Evolutionary conservation across 2,329 filamentous ascomycete species (phyloP).

Genomic region (Plectosphaerella plurivora): DNA sequence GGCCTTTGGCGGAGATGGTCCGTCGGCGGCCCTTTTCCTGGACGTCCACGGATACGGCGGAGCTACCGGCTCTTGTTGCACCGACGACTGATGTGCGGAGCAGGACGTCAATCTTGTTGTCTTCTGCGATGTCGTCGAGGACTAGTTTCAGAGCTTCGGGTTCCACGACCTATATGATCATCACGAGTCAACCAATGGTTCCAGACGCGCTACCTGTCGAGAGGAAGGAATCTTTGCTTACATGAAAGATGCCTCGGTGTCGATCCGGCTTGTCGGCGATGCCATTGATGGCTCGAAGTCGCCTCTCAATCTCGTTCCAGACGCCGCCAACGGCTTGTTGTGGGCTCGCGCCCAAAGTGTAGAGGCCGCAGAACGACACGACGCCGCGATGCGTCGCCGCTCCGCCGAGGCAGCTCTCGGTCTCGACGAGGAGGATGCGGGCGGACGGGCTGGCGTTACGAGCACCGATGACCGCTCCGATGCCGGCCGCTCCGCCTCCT

Average conservation of each 20-base stretch:
- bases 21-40: background rate
- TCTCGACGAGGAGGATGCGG: background rate
- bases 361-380: background rate
- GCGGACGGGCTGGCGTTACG: background rate
- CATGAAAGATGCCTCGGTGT: background rate
- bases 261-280: background rate
- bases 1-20: background rate
- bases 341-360: background rate
- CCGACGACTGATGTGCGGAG: background rate
- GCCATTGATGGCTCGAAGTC: background rate
- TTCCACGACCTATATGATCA: background rate
- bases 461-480: background rate
- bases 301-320: background rate
- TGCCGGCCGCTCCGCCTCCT: background rate
- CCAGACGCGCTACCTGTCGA: too few species aligned
- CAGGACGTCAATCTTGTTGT: background rate
- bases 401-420: background rate
- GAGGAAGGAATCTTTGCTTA: background rate
- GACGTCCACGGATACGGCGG: background rate
- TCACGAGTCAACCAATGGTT: background rate
- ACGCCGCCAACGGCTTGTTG: background rate
- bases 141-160: background rate
- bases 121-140: background rate
- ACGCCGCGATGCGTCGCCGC: background rate
- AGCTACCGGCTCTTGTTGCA: background rate